Evolutionary conservation across 2,329 filamentous ascomycete species (phyloP).

Genomic region (Plenodomus lindquistii): DNA sequence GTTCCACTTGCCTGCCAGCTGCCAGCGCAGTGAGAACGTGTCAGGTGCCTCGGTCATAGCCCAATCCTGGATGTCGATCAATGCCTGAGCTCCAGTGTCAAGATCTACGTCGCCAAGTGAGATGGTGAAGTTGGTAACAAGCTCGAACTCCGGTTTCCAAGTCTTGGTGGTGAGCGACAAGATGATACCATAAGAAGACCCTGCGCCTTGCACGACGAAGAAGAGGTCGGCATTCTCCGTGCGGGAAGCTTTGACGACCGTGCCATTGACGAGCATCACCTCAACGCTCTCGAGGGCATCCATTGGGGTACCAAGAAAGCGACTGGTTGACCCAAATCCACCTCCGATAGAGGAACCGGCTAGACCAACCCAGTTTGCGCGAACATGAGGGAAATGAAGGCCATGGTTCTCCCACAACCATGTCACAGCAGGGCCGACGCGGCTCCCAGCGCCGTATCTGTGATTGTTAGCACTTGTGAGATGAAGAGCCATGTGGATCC

Average conservation of each 20-base stretch:
- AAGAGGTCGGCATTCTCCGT: slow-evolving; percentile 22
- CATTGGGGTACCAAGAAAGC: slow-evolving; percentile 18
- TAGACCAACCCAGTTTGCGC: slow-evolving; percentile 17
- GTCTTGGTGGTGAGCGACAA: slow-evolving; percentile 17
- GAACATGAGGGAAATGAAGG: slow-evolving; percentile 22
- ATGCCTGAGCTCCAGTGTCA: slow-evolving; percentile 14
- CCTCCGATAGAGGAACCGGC: slow-evolving; percentile 17
- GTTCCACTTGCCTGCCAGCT: slow-evolving; percentile 14
- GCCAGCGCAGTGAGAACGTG: slow-evolving; percentile 19
- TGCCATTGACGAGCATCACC: slow-evolving; percentile 19
- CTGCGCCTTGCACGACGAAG: slow-evolving; percentile 25
- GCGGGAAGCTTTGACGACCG: slow-evolving; percentile 21
- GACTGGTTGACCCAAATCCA: slow-evolving; percentile 20
- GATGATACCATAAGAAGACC: slow-evolving; percentile 18
- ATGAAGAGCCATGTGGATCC: neutral
- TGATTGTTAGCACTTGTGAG: neutral
- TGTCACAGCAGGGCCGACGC: slow-evolving; percentile 17
- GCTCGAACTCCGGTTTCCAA: slow-evolving; percentile 15
- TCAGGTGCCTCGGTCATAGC: slow-evolving; percentile 18
- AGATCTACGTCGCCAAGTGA: slow-evolving; percentile 13
- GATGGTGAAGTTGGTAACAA: slow-evolving; percentile 18
- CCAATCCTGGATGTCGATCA: slow-evolving; percentile 18
- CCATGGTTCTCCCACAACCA: slow-evolving; percentile 22
- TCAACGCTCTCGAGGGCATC: slow-evolving; percentile 19
- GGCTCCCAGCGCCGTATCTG: slow-evolving; percentile 18